Evolutionary conservation across 2,329 filamentous ascomycete species (phyloP).

Genomic region (Aspergillus persii): DNA sequence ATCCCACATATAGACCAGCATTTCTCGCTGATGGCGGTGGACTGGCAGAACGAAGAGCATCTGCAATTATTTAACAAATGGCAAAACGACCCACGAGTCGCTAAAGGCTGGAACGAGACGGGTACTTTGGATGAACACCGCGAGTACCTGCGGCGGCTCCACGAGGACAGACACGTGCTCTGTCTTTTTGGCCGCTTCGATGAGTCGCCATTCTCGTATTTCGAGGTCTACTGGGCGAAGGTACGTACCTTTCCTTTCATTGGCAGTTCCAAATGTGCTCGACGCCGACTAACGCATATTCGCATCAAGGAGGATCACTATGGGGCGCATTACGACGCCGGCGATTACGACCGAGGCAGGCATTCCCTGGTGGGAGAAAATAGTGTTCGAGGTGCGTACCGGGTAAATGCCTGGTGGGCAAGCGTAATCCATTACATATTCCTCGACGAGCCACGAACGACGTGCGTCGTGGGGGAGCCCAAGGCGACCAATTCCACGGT

Average conservation of each 20-base stretch:
- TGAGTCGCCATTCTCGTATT: slow-evolving; percentile 70
- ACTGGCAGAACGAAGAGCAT: slow-evolving; percentile 64
- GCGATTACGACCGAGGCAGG: slow-evolving; percentile 58
- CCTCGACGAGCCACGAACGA: slow-evolving; percentile 57
- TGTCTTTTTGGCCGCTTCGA: slow-evolving; percentile 63
- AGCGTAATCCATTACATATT: slow-evolving; percentile 60
- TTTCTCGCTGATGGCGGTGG: slow-evolving; percentile 73
- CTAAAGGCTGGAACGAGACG: slow-evolving; percentile 76
- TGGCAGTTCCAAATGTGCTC: background rate
- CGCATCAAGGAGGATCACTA: slow-evolving; percentile 55
- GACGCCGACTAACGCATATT: background rate
- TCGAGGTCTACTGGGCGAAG: slow-evolving; percentile 77
- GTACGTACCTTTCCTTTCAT: slow-evolving; percentile 32
- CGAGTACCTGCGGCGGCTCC: slow-evolving; percentile 66
- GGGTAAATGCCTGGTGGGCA: slow-evolving; percentile 59
- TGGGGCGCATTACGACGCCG: slow-evolving; percentile 56
- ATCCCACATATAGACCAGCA: slow-evolving; percentile 73
- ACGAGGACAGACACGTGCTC: slow-evolving; percentile 68
- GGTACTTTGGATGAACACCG: slow-evolving; percentile 73
- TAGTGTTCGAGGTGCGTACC: slow-evolving; percentile 54
- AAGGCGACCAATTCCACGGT: slow-evolving; percentile 68
- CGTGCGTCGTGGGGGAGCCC: slow-evolving; percentile 61
- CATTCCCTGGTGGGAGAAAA: slow-evolving; percentile 60
- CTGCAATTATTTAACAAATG: slow-evolving; percentile 71
- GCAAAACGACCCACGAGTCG: slow-evolving; percentile 82